Conservation (phyloP, 345 rosid species). For the Turritis glabra region DNA sequence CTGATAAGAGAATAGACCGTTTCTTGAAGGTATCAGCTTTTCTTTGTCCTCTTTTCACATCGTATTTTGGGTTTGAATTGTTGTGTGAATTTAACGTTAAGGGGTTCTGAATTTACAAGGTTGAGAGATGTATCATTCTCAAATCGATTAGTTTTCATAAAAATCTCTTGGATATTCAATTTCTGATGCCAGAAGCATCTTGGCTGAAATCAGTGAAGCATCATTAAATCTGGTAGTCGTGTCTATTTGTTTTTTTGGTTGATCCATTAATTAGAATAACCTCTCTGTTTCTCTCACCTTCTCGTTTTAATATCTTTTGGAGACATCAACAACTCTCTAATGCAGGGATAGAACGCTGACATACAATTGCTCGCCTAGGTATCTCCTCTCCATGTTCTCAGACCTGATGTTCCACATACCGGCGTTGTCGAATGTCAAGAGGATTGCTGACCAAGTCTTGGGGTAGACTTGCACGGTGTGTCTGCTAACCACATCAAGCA, state of each 20-base stretch:
- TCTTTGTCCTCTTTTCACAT: neutral
- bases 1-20: neutral
- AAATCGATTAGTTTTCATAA: neutral
- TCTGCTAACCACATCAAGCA: conserved; percentile 81
- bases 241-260: neutral
- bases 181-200: too few relatives aligned
- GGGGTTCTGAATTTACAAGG: neutral
- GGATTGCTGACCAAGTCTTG: conserved; percentile 75
- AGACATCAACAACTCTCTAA: neutral
- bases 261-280: neutral
- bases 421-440: conserved; percentile 75
- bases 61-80: neutral
- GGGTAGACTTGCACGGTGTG: conserved; percentile 81
- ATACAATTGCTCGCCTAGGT: conserved; percentile 74
- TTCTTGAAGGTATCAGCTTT: neutral
- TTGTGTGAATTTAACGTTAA: neutral
- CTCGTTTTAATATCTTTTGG: neutral
- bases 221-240: neutral
- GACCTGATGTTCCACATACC: conserved; percentile 94
- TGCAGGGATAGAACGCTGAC: conserved; percentile 46
- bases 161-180: too few relatives aligned
- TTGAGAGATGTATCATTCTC: neutral
- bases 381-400: conserved; percentile 56
- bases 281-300: neutral
- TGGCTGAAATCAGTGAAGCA: too few relatives aligned